Evolutionary conservation across 805 yeast species (phyloP), one percentile per base, ranked within the genome.

Genomic region (Gaillardinia entomophila): DNA sequence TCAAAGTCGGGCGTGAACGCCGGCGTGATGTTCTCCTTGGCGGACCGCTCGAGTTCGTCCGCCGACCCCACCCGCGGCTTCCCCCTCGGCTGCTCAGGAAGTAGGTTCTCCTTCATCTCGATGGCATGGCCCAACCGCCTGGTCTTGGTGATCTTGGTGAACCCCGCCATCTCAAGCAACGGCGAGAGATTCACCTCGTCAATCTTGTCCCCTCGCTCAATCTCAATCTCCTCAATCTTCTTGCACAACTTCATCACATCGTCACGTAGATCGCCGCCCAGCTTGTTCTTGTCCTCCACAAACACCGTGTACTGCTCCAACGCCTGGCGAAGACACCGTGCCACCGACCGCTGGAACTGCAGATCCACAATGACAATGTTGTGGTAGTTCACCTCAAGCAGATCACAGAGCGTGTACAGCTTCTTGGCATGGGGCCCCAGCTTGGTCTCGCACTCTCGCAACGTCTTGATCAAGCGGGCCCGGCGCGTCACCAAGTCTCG

Each of bases 301-400:
- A 71, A 71, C 5, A 73, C 72, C n/a, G n/a, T n/a, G 43, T 71
- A 76, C 28, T 74, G 77, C 8, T 55, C 49, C 8, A 74, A 46
- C 1, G 77, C 53, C 12, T 63, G 66, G 36, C 62, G 68, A 39
- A 77, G 57, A 10, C 66, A 64, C 17, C 51, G 60, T 27, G 62
- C 60, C 15, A 77, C 67, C 0, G 77, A 60, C 28, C 75, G 60
- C 6, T 61, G 55, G 30, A 67, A 60, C 45, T 77, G 82, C 19
- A 62, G 69, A 37, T 71, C 71, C 5, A 73, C 72, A 15, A 76
- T 71, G 34, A 66, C 73, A n/a, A 73, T 57, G 24, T 74, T 66
- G 38, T 68, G 63, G 27, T 63, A 62, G 34, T 68, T 53, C 40
- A 72, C 77, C 46, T 77, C 82, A 22, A 77, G 47, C 32, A 63